These are phyloP conservation scores for Saccharomyces hybrid DNA, from an alignment of 1,139 yeast species.

Conservation along the genomic window DNA sequence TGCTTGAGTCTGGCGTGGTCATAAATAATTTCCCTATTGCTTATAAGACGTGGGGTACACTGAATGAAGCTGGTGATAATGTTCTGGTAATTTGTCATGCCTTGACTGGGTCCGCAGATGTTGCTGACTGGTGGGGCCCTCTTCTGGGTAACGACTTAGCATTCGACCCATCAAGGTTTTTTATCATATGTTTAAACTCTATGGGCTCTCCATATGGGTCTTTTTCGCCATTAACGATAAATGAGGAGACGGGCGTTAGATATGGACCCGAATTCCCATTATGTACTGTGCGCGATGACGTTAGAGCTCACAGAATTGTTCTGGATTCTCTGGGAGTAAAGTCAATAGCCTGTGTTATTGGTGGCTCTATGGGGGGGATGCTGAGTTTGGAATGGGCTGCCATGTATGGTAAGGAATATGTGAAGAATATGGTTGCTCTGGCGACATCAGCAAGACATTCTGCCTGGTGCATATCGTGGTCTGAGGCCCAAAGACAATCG, in stretches of 20 bases:
- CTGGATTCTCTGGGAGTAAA: slow-evolving; percentile 65
- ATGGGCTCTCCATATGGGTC: slow-evolving; percentile 96
- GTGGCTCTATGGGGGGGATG: slow-evolving; percentile 99
- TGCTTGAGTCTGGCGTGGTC: slow-evolving; percentile 75
- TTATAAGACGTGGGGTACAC: slow-evolving; percentile 88
- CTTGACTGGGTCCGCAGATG: slow-evolving; percentile 89
- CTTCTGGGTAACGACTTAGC: slow-evolving; percentile 78
- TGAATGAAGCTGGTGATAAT: slow-evolving; percentile 60
- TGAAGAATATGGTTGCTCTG: slow-evolving; percentile 65
- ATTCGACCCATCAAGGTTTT: slow-evolving; percentile 82
- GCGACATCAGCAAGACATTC: slow-evolving; percentile 94
- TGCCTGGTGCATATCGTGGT: slow-evolving; percentile 99
- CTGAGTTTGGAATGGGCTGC: slow-evolving; percentile 75
- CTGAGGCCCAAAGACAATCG: slow-evolving; percentile 94
- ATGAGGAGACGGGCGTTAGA: slow-evolving; percentile 60
- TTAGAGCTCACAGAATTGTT: slow-evolving; percentile 66
- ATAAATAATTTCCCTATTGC: slow-evolving; percentile 79
- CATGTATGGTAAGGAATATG: slow-evolving; percentile 63
- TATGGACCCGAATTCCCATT: slow-evolving; percentile 95
- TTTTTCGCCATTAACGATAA: slow-evolving; percentile 78
- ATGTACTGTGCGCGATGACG: slow-evolving; percentile 87
- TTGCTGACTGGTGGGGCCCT: slow-evolving; percentile 99
- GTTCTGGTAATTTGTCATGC: slow-evolving; percentile 90
- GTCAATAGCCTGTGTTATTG: slow-evolving; percentile 75
- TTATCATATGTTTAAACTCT: slow-evolving; percentile 79